A percentile compares a stretch with the other conserved stretches of the same genome.
Evolutionary conservation across 179 eudicot species (phyloP).

Genomic region (Spinacia oleracea): DNA sequence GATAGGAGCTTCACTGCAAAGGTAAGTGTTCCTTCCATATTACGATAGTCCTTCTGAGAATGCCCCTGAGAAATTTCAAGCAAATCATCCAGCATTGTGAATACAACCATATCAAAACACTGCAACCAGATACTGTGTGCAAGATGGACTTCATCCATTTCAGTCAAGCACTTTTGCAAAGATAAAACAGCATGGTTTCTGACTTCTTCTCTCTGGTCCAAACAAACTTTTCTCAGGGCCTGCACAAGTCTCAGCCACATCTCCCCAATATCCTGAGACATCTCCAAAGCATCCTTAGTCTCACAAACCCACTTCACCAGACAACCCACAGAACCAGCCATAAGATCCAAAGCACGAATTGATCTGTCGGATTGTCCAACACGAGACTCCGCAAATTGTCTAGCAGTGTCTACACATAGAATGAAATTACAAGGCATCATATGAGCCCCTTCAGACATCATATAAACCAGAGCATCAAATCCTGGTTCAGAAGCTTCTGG

Average conservation of each 20-base stretch:
- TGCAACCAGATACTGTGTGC: slow-evolving; percentile 53
- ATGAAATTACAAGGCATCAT: slow-evolving; percentile 57
- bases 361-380: slow-evolving; percentile 67
- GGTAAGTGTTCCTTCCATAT: slow-evolving; percentile 66
- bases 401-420: slow-evolving; percentile 61
- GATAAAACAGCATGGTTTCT: slow-evolving; percentile 55
- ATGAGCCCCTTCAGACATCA: slow-evolving; percentile 68
- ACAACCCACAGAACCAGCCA: slow-evolving; percentile 61
- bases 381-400: slow-evolving; percentile 78
- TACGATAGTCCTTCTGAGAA: slow-evolving; percentile 64
- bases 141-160: slow-evolving; percentile 46
- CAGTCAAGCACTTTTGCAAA: slow-evolving; percentile 56
- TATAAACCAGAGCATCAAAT: slow-evolving; percentile 55
- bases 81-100: slow-evolving; percentile 69
- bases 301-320: slow-evolving; percentile 58
- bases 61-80: slow-evolving; percentile 60
- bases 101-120: slow-evolving; percentile 64
- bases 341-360: slow-evolving; percentile 60
- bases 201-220: slow-evolving; percentile 72
- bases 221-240: slow-evolving; percentile 61
- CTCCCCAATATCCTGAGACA: slow-evolving; percentile 65
- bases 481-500: slow-evolving; percentile 77
- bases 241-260: slow-evolving; percentile 82
- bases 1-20: slow-evolving; percentile 54
- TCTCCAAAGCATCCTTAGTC: slow-evolving; percentile 51